Evolutionary conservation across 495 filamentous ascomycete genomes (phyloP), one percentile per base, ranked within the genome.

Genomic region (Neurospora cerealis): DNA sequence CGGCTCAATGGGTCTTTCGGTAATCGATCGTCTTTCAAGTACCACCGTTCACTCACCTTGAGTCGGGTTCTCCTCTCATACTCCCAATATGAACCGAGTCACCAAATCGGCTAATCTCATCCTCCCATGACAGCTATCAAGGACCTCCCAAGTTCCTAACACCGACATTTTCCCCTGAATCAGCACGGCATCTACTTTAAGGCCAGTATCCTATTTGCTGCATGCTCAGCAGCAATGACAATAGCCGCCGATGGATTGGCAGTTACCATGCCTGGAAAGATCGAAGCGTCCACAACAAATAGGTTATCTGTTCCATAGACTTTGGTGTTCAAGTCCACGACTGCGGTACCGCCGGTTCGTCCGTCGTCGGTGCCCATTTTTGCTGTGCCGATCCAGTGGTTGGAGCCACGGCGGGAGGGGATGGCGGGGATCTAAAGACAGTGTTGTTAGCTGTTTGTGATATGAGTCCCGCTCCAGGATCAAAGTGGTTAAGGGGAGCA

Each of bases 291-390:
- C 39, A 89, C 83, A 32, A 89, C 86, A 77, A 87, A 87, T 73
- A 91, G 79, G 80, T 91, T 91, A 73, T 89, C 86, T 11, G 85
- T 90, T 69, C 90, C 89, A 70, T 91, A 92, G 69, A 91, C 89
- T 80, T 89, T 88, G 73, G 88, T 86, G 81, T 90, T 85, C 28
- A 82, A 78, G 73, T 92, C 90, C 21, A 92, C 89, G 34, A 92
- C 90, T 15, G 82, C 77, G 37, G 88, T 88, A 66, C 90, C 90
- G 72, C 83, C 81, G 41, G 82, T 84, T 34, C 73, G 40, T 19
- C 90, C 90, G 75, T 89, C 88, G 76, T 91, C 88, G 15, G 81
- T 81, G 46, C 90, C 90, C 77, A 92, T 83, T 83, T 90, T 91
- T 4, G 32, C 71, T 8, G 38, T 11, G 42, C 81, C 72, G 71